These are phyloP conservation scores for Basidiobolus meristosporus DNA, from an alignment of 371 early-diverging fungal species.

Conservation along the genomic window DNA sequence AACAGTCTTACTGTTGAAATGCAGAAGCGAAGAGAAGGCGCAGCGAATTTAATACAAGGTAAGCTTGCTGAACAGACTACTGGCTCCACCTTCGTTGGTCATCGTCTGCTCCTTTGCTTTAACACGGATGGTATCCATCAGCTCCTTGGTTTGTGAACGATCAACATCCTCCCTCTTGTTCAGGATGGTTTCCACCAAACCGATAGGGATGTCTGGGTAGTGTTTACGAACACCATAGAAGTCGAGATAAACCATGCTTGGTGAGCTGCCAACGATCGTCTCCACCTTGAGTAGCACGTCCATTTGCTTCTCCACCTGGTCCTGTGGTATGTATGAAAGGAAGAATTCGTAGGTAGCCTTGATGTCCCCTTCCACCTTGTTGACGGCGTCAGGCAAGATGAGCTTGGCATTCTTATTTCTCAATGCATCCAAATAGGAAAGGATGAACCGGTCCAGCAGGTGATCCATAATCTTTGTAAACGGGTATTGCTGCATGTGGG, in stretches of 20 bases:
- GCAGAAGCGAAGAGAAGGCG: too few species aligned
- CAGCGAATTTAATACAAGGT: too few species aligned
- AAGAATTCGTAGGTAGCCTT: slow-evolving; percentile 42
- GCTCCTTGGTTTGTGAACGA: slow-evolving; percentile 40
- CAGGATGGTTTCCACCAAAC: slow-evolving; percentile 58
- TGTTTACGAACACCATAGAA: slow-evolving; percentile 53
- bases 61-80: too few species aligned
- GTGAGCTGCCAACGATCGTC: slow-evolving; percentile 33
- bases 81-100: too few species aligned
- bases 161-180: slow-evolving; percentile 60
- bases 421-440: slow-evolving; percentile 67
- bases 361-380: slow-evolving; percentile 46
- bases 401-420: slow-evolving; percentile 57
- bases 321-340: slow-evolving; percentile 27
- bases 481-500: slow-evolving; percentile 64
- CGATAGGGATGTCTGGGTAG: slow-evolving; percentile 65
- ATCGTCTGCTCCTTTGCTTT: slow-evolving; percentile 12
- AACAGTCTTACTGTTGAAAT: too few species aligned
- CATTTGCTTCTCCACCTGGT: slow-evolving; percentile 41
- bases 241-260: slow-evolving; percentile 48
- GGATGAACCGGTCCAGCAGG: slow-evolving; percentile 61
- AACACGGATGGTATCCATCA: slow-evolving; percentile 51
- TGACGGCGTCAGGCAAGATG: slow-evolving; percentile 28
- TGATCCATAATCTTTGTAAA: slow-evolving; percentile 69
- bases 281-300: slow-evolving; percentile 61